Conservation (phyloP, 306 rosid genomes). For the Prinsepia uniflora region DNA sequence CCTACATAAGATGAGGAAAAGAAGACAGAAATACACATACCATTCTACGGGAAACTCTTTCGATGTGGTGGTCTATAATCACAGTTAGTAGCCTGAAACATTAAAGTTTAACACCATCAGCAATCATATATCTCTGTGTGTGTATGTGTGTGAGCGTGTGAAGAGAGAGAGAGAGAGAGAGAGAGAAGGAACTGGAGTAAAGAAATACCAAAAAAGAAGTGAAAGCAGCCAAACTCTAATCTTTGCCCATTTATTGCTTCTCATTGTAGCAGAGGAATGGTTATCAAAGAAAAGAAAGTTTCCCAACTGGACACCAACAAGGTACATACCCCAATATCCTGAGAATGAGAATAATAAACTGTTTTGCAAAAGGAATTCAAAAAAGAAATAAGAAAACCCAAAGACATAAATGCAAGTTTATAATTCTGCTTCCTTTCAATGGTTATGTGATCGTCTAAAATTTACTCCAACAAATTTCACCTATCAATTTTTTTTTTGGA, state of each 20-base stretch:
- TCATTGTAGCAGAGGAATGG: slow-evolving; percentile 31
- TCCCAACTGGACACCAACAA: slow-evolving; percentile 77
- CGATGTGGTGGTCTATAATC: slow-evolving; percentile 64
- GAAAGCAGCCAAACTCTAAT: slow-evolving; percentile 56
- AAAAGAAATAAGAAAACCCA: not conserved
- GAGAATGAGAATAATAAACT: slow-evolving; percentile 22
- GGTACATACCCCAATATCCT: slow-evolving; percentile 96
- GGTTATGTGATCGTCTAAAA: not conserved
- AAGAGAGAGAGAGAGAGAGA: not conserved
- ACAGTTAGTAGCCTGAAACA: slow-evolving; percentile 60
- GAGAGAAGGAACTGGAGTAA: not conserved
- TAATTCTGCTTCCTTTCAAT: not conserved
- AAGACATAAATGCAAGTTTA: not conserved
- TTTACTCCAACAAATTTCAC: not conserved
- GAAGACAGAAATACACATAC: slow-evolving; percentile 34
- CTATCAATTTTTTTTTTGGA: not conserved
- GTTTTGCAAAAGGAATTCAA: slow-evolving; percentile 1
- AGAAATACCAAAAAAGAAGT: slow-evolving; percentile 41
- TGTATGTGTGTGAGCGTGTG: too few relatives aligned
- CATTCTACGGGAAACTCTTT: slow-evolving; percentile 78
- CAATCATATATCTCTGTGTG: not conserved
- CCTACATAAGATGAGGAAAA: not conserved
- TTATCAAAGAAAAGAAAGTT: slow-evolving; percentile 59
- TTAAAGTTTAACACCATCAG: slow-evolving; percentile 16
- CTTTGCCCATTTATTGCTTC: slow-evolving; percentile 56